phyloP scores from a whole-genome alignment of 2,329 filamentous ascomycete species.

The Berkeleyomyces rouxiae region DNA sequence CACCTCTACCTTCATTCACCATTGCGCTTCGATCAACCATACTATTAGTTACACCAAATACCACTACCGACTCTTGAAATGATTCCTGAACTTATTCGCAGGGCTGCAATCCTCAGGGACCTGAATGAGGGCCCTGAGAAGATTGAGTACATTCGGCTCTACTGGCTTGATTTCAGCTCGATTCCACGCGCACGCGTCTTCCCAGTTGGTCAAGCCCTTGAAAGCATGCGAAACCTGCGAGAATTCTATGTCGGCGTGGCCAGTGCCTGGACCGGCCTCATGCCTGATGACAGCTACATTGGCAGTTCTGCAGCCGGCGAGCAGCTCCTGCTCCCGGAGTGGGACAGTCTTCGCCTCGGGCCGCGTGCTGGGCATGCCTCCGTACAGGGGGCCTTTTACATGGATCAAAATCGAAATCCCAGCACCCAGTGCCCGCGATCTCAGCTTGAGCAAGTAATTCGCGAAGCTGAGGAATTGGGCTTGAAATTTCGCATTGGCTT shows the following conservation, averaged over 20 bases:
- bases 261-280: conserved; percentile 44
- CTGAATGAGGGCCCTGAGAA: background rate
- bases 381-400: conserved; percentile 47
- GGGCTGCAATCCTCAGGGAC: too few species aligned
- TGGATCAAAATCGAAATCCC: conserved; percentile 32
- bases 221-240: conserved; percentile 28
- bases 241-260: conserved; percentile 42
- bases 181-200: conserved; percentile 50
- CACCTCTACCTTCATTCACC: too few species aligned
- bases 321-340: conserved; percentile 49
- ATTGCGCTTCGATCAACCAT: too few species aligned
- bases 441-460: conserved; percentile 38
- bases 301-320: conserved; percentile 43
- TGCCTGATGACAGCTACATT: conserved; percentile 48
- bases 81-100: too few species aligned
- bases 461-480: conserved; percentile 25
- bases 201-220: conserved; percentile 40
- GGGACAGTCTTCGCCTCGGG: conserved; percentile 42
- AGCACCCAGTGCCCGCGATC: conserved; percentile 48
- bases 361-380: conserved; percentile 45
- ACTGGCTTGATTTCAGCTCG: conserved; percentile 66
- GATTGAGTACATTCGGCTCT: conserved; percentile 48
- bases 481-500: conserved; percentile 52
- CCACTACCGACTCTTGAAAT: too few species aligned
- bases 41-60: too few species aligned